Base-by-base conservation (phyloP, 139 green algal genomes). In the Bryopsis sp. region DNA sequence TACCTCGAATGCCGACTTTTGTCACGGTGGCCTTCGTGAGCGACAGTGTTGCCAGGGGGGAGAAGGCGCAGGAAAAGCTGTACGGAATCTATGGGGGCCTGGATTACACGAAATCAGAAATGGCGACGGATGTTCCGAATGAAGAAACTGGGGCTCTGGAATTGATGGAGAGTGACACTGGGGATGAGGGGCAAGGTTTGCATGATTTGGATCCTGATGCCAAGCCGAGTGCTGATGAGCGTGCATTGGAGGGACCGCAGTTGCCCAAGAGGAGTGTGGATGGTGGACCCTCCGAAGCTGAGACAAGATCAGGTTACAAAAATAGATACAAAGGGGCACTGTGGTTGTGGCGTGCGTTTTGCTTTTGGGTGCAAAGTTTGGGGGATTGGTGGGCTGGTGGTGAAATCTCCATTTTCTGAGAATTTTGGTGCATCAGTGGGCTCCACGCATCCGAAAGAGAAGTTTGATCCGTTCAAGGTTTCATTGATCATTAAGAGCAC, bases 1-100 rank as follows among this genome's bases (percentile, higher is more conserved):
- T n/a, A n/a, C n/a, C n/a, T n/a, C n/a, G n/a, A n/a, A n/a, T n/a
- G n/a, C n/a, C n/a, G n/a, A n/a, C n/a, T n/a, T n/a, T n/a, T n/a
- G n/a, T n/a, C n/a, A n/a, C n/a, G n/a, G n/a, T n/a, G n/a, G 43
- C 43, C 43, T 54, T 54, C 43, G 43, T 54, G 43, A 54, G 43
- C 43, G 43, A 54, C 43, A 54, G 43, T 19, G 19, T 54, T 19
- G 43, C 43, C 15, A 19, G 15, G 11, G 43, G 43, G 43, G 43
- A 11, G 43, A 54, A 19, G 43, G 15, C 19, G 43, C 43, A 54
- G 24, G 59, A 67, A 28, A 29, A 43, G 59, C 6, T 26, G 59
- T 43, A 39, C 28, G 26, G 26, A 19, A 47, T 47, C 59, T 8
- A 7, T 15, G 59, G 6, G 7, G 59, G n/a, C n/a, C n/a, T n/a